Base-by-base conservation (phyloP, 805 yeast species). In the Metschnikowia lunata region DNA sequence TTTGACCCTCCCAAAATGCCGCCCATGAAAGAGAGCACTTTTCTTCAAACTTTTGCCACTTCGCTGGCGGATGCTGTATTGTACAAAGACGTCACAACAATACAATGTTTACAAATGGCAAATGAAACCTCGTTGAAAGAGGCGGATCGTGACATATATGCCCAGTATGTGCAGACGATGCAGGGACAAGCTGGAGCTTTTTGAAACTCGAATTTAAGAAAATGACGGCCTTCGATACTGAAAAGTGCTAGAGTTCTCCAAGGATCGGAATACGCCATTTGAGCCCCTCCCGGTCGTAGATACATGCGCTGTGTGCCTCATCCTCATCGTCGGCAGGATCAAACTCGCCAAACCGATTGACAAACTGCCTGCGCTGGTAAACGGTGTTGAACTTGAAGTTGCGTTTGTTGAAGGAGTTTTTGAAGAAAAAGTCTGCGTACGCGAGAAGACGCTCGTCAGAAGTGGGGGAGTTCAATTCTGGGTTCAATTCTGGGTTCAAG, bases 201-300 rank as follows among this genome's bases (percentile, higher is more conserved):
- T 18, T 18, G 23, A 18, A 18, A 18, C 23, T 18, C 23, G 23
- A 18, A 18, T 18, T 5, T 5, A 18, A 18, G 23, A 18, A 18
- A 3, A 18, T 18, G 23, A 18, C n/a, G 23, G 5, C 5, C 23
- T 18, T 18, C 31, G n/a, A 4, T 29, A 3, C 31, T 11, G 31
- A 3, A 12, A 29, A 11, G 31, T 11, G 31, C n/a, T 29, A 66
- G 9, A 68, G 52, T 42, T 66, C 71, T 3, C 71, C 66, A 4
- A 69, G 43, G 10, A 66, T 62, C 3, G 74, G 75, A 28, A 71
- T 67, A 36, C 69, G 67, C 75, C 75, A 70, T 35, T 67, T 69
- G 26, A 71, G 50, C 1, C 74, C 74, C 30, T 58, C 56, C 30
- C 39, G 48, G 46, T 71, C 75, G 42, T 71, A 71, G 2, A 45